These are phyloP conservation scores for Passiflora organensis DNA, from an alignment of 345 rosid genomes.

Conservation along the genomic window DNA sequence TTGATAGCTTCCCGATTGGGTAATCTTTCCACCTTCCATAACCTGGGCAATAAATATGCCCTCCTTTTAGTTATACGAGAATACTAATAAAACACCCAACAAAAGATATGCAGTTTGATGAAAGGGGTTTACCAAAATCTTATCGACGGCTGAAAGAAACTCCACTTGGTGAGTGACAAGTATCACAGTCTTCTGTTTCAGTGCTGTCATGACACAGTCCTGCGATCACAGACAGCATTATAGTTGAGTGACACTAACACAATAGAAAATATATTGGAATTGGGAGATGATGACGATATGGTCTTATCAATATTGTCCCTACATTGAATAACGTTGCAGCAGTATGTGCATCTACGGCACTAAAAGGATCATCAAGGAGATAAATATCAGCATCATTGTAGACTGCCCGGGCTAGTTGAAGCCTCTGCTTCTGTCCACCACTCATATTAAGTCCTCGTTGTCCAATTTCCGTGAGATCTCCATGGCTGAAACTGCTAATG, in stretches of 20 bases:
- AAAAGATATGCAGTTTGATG: neutral
- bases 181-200: constrained; percentile 23
- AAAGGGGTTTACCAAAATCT: constrained; percentile 22
- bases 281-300: neutral
- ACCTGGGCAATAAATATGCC: constrained; percentile 14
- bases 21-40: constrained; percentile 27
- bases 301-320: neutral
- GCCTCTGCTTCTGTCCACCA: constrained; percentile 71
- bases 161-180: constrained; percentile 37
- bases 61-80: neutral
- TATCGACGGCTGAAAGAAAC: constrained; percentile 26
- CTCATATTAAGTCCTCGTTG: constrained; percentile 72
- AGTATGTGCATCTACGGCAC: constrained; percentile 72
- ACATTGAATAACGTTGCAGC: constrained; percentile 54
- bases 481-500: constrained; percentile 35
- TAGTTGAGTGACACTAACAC: neutral
- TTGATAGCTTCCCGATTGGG: constrained; percentile 23
- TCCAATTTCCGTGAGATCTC: constrained; percentile 59
- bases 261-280: neutral
- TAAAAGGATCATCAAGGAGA: constrained; percentile 71
- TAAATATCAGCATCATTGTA: constrained; percentile 55
- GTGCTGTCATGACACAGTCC: constrained; percentile 23
- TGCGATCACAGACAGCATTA: constrained; percentile 8
- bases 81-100: neutral
- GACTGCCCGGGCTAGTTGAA: constrained; percentile 65